Evolutionary conservation across 495 filamentous ascomycete genomes (phyloP).

Genomic region (Pyronema omphalodes): DNA sequence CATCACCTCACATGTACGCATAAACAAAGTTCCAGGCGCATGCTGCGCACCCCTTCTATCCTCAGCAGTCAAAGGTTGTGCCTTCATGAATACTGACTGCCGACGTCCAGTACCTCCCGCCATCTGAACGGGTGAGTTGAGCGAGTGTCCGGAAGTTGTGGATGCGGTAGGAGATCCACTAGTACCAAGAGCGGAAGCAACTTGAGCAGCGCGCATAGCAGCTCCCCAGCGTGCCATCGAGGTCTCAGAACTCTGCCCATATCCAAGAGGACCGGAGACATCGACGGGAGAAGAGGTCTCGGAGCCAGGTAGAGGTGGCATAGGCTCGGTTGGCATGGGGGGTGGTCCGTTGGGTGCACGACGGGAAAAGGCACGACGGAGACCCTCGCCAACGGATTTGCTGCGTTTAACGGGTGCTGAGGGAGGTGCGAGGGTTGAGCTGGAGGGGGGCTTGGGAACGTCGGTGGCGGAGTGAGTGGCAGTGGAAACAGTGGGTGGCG

Average conservation of each 20-base stretch:
- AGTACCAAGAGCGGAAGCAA: background rate
- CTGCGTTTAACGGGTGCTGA: background rate
- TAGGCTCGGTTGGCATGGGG: conserved; percentile 9
- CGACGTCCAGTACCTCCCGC: too few species aligned
- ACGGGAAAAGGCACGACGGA: conserved; percentile 20
- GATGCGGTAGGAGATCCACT: background rate
- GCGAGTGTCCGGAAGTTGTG: background rate
- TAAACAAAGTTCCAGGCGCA: conserved; percentile 21
- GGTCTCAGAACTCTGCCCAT: background rate
- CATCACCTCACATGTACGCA: conserved; percentile 14
- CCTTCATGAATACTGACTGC: conserved; percentile 8
- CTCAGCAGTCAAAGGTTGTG: conserved; percentile 14
- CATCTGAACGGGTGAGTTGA: background rate
- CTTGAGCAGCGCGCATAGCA: background rate
- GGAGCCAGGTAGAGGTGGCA: conserved; percentile 1
- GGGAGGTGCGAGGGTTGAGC: background rate
- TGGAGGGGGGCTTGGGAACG: background rate
- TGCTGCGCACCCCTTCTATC: conserved; percentile 11
- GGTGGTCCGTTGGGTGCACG: conserved; percentile 8
- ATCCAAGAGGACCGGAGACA: conserved; percentile 4
- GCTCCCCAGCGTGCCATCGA: conserved; percentile 1
- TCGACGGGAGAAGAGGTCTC: background rate
- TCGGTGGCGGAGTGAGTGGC: background rate
- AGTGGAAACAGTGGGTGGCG: background rate
- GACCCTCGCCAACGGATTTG: conserved; percentile 7